Evolutionary conservation across 768 basidiomycete species (phyloP).

Genomic region (Tulasnella sp.): DNA sequence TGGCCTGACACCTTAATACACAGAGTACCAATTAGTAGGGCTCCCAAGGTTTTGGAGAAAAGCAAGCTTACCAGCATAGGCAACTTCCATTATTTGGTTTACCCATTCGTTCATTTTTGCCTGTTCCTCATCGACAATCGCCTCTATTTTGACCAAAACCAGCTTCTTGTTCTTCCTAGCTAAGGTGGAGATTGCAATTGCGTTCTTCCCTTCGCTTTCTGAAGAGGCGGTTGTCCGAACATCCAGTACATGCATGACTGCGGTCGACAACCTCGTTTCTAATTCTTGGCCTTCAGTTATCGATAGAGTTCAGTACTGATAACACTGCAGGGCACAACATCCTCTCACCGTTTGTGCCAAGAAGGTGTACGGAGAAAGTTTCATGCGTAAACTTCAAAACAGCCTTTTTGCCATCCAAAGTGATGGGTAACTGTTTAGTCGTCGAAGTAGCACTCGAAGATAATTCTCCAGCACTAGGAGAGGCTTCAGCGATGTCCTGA

Average conservation of each 20-base stretch:
- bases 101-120: constrained; percentile 38
- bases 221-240: constrained; percentile 7
- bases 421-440: too few species aligned
- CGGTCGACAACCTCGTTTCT: constrained; percentile 2
- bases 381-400: constrained; percentile 7
- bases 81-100: constrained; percentile 37
- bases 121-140: constrained; percentile 30
- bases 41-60: constrained; percentile 2
- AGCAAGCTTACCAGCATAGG: constrained; percentile 45
- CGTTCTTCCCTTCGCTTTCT: constrained; percentile 25
- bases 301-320: too few species aligned
- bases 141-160: constrained; percentile 34
- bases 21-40: neutral
- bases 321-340: too few species aligned
- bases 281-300: too few species aligned
- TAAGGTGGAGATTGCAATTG: constrained; percentile 39
- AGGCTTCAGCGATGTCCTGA: too few species aligned
- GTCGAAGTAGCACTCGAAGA: too few species aligned
- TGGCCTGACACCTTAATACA: constrained; percentile 37
- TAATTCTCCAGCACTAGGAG: too few species aligned
- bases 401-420: constrained; percentile 10
- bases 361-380: constrained; percentile 8
- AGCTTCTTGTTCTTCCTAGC: constrained; percentile 32
- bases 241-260: neutral
- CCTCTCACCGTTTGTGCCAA: neutral